Conservation (phyloP, 495 filamentous ascomycete genomes). For the Hypoxylon lienhwacheense region DNA sequence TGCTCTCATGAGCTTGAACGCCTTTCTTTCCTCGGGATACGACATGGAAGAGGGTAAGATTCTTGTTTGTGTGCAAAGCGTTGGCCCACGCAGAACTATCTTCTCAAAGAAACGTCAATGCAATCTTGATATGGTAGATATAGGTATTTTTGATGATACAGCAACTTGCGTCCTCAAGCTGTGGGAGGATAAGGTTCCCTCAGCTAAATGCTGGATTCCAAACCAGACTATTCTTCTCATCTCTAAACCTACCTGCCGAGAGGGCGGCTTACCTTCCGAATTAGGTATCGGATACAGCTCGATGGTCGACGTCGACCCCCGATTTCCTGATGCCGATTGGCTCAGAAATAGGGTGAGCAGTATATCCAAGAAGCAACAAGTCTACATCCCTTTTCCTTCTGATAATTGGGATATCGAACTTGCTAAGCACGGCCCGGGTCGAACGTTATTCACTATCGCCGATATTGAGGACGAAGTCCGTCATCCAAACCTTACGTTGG, state of each 20-base stretch:
- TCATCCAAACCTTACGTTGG: constrained; percentile 32
- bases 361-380: constrained; percentile 55
- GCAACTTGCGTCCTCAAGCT: constrained; percentile 55
- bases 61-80: constrained; percentile 59
- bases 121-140: constrained; percentile 49
- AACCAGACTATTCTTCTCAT: constrained; percentile 60
- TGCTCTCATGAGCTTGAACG: constrained; percentile 58
- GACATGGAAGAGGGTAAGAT: constrained; percentile 52
- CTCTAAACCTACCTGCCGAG: constrained; percentile 51
- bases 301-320: constrained; percentile 61
- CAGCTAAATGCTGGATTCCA: constrained; percentile 54
- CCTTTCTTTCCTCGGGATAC: constrained; percentile 56
- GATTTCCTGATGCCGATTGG: constrained; percentile 60
- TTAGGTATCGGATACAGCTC: constrained; percentile 52
- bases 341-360: constrained; percentile 53
- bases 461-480: constrained; percentile 63
- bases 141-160: constrained; percentile 64
- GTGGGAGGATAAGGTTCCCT: constrained; percentile 53
- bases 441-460: constrained; percentile 59
- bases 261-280: constrained; percentile 31
- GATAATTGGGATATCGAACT: constrained; percentile 55
- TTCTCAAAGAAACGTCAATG: constrained; percentile 49
- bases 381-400: constrained; percentile 56
- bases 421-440: constrained; percentile 46
- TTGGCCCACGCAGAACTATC: constrained; percentile 55